Conservation (phyloP, 805 yeast genomes). For the Candida caryicola region DNA sequence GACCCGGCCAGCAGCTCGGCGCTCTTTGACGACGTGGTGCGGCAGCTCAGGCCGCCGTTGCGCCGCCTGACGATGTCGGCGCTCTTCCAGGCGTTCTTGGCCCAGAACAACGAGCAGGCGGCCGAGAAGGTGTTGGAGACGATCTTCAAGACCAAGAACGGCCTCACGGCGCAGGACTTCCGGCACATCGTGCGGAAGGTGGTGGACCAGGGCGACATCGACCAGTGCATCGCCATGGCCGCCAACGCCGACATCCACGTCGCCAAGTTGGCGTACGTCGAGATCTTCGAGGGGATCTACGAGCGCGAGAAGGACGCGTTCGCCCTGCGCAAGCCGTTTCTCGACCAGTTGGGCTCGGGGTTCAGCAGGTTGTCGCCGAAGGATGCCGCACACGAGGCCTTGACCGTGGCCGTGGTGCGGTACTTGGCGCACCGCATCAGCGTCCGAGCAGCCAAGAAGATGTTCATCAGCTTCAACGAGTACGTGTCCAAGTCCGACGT, state of each 20-base stretch:
- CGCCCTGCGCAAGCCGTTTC: constrained; percentile 8
- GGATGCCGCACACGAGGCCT: constrained; percentile 13
- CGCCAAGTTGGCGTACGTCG: constrained; percentile 25
- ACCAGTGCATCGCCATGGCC: constrained; percentile 24
- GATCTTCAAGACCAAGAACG: constrained; percentile 27
- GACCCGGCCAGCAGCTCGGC: constrained; percentile 4
- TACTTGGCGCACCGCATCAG: constrained; percentile 17
- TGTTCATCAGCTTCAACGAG: constrained; percentile 12
- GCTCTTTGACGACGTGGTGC: constrained; percentile 18
- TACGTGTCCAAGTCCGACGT: constrained; percentile 5
- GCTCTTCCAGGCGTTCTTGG: constrained; percentile 28
- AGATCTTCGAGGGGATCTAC: constrained; percentile 13
- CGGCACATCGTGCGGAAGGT: constrained; percentile 24
- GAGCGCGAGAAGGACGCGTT: constrained; percentile 4
- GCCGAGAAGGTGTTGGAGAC: constrained; percentile 29
- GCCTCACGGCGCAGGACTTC: constrained; percentile 26
- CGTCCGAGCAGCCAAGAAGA: constrained; percentile 19
- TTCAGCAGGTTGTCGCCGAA: constrained; percentile 11
- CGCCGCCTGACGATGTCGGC: constrained; percentile 31
- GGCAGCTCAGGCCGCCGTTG: constrained; percentile 28
- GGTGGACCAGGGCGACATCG: constrained; percentile 23
- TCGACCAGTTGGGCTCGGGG: constrained; percentile 7
- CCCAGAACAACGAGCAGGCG: constrained; percentile 24
- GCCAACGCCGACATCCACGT: constrained; percentile 15
- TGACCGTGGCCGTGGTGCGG: constrained; percentile 18